Evolutionary conservation across 495 filamentous ascomycete species (phyloP), one percentile per base, ranked within the genome.

Genomic region (Tetracladium marchalianum): DNA sequence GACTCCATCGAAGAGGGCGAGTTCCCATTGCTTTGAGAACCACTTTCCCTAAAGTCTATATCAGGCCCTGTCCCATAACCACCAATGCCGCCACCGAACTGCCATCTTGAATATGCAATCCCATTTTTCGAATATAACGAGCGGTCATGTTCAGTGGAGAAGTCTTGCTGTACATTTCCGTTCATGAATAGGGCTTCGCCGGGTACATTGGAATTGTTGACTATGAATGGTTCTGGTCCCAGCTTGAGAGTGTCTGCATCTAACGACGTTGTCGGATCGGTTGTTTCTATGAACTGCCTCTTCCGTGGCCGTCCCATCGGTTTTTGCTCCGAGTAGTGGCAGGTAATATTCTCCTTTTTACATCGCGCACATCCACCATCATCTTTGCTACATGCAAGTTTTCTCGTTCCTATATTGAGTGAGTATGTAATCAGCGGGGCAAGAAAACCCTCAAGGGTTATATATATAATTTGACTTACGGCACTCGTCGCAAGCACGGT

Each of bases 301-400:
- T 82, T 82, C 40, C 75, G 53, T 15, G 77, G 78, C 48, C 78
- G 58, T 13, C 78, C 77, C 77, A 82, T 82, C 16, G 65, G 70
- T 57, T 82, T 81, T 56, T 77, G 74, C 15, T 66, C 56, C 5
- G 77, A 80, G 56, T 80, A 82, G 53, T 70, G 61, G 58, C 78
- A 82, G 32, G 54, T 36, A 40, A 77, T 66, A 47, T 67, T 62
- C 49, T 82, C 76, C 16, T 64, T 57, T 37, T 62, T 66, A 56
- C 77, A 82, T 34, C 77, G 72, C 4, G 63, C 56, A 56, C 78
- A 82, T 39, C 75, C 75, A 40, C 67, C 63, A 6, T 58, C 52
- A 42, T 78, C 73, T 40, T 78, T 78, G 12, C 73, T 73, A 57
- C 77, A 82, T 35, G 76, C 78, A 24, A 82, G 66, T 56, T 81